Evolutionary conservation across 2,329 filamentous ascomycete genomes (phyloP).

Genomic region (Zarea fungicola): DNA sequence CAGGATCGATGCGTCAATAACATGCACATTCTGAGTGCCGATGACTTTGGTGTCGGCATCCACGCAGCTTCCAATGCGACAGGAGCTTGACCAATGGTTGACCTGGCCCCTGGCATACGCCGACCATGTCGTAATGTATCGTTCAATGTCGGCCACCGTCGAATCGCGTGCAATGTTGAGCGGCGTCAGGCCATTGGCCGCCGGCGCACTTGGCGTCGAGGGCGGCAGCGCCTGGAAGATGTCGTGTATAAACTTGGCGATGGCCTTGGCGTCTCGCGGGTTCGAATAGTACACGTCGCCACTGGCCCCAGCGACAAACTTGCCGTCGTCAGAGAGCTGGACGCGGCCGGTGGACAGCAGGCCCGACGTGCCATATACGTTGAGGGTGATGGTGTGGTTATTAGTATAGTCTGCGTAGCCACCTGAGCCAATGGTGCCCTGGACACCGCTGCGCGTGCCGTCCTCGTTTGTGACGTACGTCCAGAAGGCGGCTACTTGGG

Average conservation of each 20-base stretch:
- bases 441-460: slow-evolving; percentile 38
- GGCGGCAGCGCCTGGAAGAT: slow-evolving; percentile 40
- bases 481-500: slow-evolving; percentile 50
- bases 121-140: slow-evolving; percentile 44
- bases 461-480: slow-evolving; percentile 37
- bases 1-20: slow-evolving; percentile 46
- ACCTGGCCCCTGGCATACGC: slow-evolving; percentile 44
- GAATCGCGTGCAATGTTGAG: slow-evolving; percentile 43
- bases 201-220: slow-evolving; percentile 20
- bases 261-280: slow-evolving; percentile 40
- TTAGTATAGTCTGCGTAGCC: slow-evolving; percentile 36
- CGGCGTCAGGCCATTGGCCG: slow-evolving; percentile 36
- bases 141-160: slow-evolving; percentile 41
- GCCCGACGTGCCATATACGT: slow-evolving; percentile 53
- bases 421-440: slow-evolving; percentile 47
- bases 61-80: slow-evolving; percentile 45
- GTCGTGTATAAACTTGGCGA: slow-evolving; percentile 44
- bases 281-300: slow-evolving; percentile 42
- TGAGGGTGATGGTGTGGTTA: slow-evolving; percentile 47
- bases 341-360: slow-evolving; percentile 44
- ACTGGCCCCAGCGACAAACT: slow-evolving; percentile 37
- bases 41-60: slow-evolving; percentile 41
- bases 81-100: slow-evolving; percentile 50
- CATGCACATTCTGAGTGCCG: slow-evolving; percentile 45
- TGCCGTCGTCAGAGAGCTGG: slow-evolving; percentile 33